Base-by-base conservation (phyloP, 2,329 filamentous ascomycete genomes). In the Tolypocladium nubicola region DNA sequence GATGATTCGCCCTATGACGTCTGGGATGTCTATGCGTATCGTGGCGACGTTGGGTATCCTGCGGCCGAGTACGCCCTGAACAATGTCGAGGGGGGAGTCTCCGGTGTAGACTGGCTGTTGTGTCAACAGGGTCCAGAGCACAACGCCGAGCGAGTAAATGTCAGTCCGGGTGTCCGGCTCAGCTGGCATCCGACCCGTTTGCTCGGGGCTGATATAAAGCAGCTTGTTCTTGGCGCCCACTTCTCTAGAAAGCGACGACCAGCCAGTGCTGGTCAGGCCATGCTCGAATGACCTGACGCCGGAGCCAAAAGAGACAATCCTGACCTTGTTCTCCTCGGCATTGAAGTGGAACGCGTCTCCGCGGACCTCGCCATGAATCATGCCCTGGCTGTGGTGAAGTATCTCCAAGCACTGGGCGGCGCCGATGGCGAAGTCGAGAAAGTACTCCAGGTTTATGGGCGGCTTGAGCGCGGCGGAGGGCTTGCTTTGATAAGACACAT, bases 81-180 rank as follows among this genome's bases (percentile, higher is more conserved):
- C 90, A 50, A 97, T 90, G 65, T 97, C 92, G 58, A 97, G 82
- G 0, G 92, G 89, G 0, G 85, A 87, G 14, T 84, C 80, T 11
- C 90, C 93, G 40, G 87, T 86, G 62, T 94, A 96, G 0, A 90
- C 88, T 3, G 88, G 83, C 64, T 86, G 83, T 35, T 91, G 90
- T 1, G 89, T 89, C 52, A 96, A 76, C 66, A 95, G 82, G 10
- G 83, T 89, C 87, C 90, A 97, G 70, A 97, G 93, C 1, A 97
- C 72, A 43, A 97, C 86, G 4, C 93, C 93, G 1, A 97, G 76
- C 0, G 90, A 92, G 74, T 97, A 97, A 38, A 97, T 95, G 70
- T 97, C 93, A 19, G 93, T 97, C 45, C 93, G 83, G 49, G 83
- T 89, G 71, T 97, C 93, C 1, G 93, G 93, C 70, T 97, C 92